Conservation (phyloP, 2,329 filamentous ascomycete genomes). For the Zymoseptoria brevis region DNA sequence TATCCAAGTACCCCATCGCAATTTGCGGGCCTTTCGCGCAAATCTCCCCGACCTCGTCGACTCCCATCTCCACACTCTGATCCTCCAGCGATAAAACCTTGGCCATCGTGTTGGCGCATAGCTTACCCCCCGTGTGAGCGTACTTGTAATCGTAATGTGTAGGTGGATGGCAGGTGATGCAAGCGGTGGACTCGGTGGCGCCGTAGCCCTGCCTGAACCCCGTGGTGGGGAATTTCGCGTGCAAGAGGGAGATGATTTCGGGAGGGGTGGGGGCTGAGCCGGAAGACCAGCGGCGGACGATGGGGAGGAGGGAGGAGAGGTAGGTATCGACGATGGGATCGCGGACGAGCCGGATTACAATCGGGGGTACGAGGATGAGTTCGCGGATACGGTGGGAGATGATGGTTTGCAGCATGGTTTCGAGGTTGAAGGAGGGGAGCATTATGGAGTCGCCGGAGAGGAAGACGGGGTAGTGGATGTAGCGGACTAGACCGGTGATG, state of each 20-base stretch:
- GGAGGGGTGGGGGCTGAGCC: conserved; percentile 52
- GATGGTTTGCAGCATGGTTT: conserved; percentile 45
- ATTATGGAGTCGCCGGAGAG: conserved; percentile 57
- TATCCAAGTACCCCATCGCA: conserved; percentile 32
- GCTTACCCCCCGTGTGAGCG: conserved; percentile 46
- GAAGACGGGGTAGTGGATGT: conserved; percentile 53
- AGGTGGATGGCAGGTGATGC: conserved; percentile 54
- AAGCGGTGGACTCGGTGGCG: conserved; percentile 59
- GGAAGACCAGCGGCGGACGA: conserved; percentile 48
- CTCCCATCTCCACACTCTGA: conserved; percentile 37
- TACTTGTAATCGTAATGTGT: conserved; percentile 51
- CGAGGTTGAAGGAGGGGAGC: conserved; percentile 55
- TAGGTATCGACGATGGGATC: conserved; percentile 48
- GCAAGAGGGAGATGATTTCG: conserved; percentile 50
- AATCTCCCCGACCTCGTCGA: conserved; percentile 45
- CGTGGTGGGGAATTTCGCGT: conserved; percentile 49
- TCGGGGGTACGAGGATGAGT: conserved; percentile 51
- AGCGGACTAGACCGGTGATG: conserved; percentile 54
- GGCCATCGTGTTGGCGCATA: conserved; percentile 51
- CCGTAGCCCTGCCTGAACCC: conserved; percentile 61
- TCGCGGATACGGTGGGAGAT: conserved; percentile 46
- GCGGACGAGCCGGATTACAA: conserved; percentile 52
- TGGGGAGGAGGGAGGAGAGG: conserved; percentile 40
- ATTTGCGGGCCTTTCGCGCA: conserved; percentile 31
- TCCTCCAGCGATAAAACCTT: conserved; percentile 51